A percentile compares a stretch with the other conserved stretches of the same genome.
phyloP scores from a whole-genome alignment of 306 rosid species.

The Lathyrus sativus region DNA sequence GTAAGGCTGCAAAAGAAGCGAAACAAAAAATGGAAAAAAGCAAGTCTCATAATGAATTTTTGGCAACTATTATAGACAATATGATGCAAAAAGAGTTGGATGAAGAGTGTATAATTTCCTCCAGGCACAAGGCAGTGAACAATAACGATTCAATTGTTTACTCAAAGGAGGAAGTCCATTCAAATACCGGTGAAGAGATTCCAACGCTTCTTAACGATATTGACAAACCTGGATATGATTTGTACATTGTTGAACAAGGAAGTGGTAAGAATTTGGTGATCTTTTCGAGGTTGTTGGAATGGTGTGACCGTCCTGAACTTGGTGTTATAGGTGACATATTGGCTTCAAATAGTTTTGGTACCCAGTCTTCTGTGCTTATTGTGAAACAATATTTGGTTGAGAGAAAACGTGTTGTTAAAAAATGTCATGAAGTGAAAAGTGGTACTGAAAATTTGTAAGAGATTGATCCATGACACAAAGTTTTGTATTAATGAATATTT shows the following conservation, averaged over 20 bases:
- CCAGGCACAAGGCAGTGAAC: constrained; percentile 30
- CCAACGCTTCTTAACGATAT: constrained; percentile 31
- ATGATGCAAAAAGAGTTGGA: constrained; percentile 40
- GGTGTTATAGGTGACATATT: constrained; percentile 37
- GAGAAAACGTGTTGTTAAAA: not conserved
- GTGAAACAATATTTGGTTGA: constrained; percentile 43
- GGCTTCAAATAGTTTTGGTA: constrained; percentile 40
- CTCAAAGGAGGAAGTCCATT: constrained; percentile 29
- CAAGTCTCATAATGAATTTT: not conserved
- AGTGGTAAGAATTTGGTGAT: constrained; percentile 8
- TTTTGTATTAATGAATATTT: not conserved
- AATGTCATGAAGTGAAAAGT: not conserved
- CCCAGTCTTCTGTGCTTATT: constrained; percentile 49
- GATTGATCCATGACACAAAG: not conserved
- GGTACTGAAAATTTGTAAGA: not conserved
- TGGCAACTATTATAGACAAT: not conserved
- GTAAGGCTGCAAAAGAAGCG: not conserved
- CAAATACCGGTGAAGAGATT: constrained; percentile 40
- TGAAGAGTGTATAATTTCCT: constrained; percentile 36
- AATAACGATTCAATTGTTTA: constrained; percentile 29
- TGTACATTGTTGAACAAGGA: constrained; percentile 51
- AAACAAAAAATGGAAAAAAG: not conserved
- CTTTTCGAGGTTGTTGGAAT: constrained; percentile 32
- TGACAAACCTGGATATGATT: constrained; percentile 41
- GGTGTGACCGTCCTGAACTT: constrained; percentile 55